phyloP scores from a whole-genome alignment of 257 asterid genomes.

The Misopates orontium region DNA sequence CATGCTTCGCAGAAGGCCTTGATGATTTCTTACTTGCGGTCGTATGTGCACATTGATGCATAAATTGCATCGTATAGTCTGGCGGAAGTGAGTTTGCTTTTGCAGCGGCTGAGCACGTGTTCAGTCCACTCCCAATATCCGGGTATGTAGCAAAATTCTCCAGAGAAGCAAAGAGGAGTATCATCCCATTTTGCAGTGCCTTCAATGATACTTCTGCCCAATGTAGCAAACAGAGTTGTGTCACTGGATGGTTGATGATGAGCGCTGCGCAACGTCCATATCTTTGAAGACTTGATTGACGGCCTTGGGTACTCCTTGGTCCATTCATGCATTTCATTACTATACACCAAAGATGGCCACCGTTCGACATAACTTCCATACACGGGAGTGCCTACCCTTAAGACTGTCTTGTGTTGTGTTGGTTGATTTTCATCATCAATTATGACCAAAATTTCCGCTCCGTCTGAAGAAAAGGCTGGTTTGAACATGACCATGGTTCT shows the following conservation, averaged over 20 bases:
- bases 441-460: no score
- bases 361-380: no score
- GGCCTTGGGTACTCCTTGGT: not conserved
- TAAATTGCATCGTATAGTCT: not conserved
- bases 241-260: not conserved
- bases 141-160: not conserved
- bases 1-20: conserved; percentile 4
- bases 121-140: conserved; percentile 4
- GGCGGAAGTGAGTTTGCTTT: accelerated
- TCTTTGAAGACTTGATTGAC: not conserved
- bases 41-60: not conserved
- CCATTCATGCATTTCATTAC: not conserved
- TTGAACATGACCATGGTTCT: no score
- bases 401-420: no score
- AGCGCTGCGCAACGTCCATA: no score
- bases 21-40: not conserved
- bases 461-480: no score
- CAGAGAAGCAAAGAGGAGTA: not conserved
- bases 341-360: not conserved
- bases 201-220: not conserved
- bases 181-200: not conserved
- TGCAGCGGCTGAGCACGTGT: not conserved
- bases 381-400: no score
- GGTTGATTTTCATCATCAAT: no score
- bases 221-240: not conserved